Conservation (phyloP, 352 stramenopile genomes). For the Phytophthora podocarpi region DNA sequence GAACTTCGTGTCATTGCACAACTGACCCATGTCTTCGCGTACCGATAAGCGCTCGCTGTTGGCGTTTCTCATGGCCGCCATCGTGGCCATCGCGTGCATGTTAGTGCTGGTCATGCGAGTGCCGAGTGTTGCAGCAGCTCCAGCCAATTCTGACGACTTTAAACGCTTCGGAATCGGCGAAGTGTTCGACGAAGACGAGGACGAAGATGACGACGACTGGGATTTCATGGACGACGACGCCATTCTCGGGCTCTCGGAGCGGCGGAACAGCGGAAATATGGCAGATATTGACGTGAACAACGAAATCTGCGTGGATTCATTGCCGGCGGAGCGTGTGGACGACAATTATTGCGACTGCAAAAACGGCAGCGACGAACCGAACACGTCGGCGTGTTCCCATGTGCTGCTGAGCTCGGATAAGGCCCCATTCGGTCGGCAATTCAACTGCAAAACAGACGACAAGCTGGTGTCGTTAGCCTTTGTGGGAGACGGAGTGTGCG, state of each 20-base stretch:
- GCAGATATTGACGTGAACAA: background rate
- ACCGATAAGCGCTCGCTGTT: constrained; percentile 14
- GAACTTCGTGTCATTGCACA: too few species aligned
- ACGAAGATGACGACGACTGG: constrained; percentile 60
- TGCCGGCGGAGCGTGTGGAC: constrained; percentile 66
- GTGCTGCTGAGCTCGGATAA: constrained; percentile 25
- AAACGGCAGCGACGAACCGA: constrained; percentile 90
- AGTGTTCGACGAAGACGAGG: constrained; percentile 45
- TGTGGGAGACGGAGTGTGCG: constrained; percentile 94
- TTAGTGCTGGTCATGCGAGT: constrained; percentile 24
- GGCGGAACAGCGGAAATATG: background rate
- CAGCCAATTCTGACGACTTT: constrained; percentile 1
- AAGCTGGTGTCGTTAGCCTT: constrained; percentile 56
- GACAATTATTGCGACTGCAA: constrained; percentile 95
- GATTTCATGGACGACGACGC: constrained; percentile 66
- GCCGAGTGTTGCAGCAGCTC: constrained; percentile 8
- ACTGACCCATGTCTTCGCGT: constrained; percentile 9
- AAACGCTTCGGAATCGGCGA: constrained; percentile 24
- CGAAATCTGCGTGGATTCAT: constrained; percentile 38
- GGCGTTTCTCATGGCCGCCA: constrained; percentile 17
- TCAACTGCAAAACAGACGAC: constrained; percentile 41
- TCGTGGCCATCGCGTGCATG: constrained; percentile 25
- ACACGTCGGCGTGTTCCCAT: constrained; percentile 79
- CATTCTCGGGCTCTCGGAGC: constrained; percentile 34
- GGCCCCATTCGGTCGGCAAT: constrained; percentile 23